Evolutionary conservation across 75 land plant genomes (phyloP).

Genomic region (Azolla pinnata): DNA sequence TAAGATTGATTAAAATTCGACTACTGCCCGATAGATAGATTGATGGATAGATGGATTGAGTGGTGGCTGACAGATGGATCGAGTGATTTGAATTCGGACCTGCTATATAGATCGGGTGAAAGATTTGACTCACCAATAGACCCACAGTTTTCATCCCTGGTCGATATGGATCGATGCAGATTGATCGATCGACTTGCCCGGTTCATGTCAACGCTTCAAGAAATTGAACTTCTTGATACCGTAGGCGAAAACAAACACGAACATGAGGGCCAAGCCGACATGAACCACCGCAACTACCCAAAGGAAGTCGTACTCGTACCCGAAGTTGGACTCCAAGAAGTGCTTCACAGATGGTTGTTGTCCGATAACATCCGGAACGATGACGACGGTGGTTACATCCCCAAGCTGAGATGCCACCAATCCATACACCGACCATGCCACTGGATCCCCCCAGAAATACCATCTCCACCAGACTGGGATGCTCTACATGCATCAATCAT

Average conservation of each 20-base stretch:
- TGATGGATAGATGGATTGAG: too few relatives aligned
- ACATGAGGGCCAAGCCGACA: conserved; percentile 39
- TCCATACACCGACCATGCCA: conserved; percentile 70
- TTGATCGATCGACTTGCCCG: neutral
- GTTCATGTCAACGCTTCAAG: conserved; percentile 42
- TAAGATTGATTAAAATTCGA: too few relatives aligned
- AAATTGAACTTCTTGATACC: conserved; percentile 64
- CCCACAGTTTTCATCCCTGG: too few relatives aligned
- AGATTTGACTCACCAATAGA: too few relatives aligned
- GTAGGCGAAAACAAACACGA: conserved; percentile 41
- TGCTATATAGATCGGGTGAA: too few relatives aligned
- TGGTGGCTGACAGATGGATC: too few relatives aligned
- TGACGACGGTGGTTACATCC: conserved; percentile 15
- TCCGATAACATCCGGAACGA: conserved; percentile 6
- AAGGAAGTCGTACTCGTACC: conserved; percentile 48
- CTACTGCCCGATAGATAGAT: too few relatives aligned
- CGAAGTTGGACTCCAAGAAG: conserved; percentile 31
- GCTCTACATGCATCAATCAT: too few relatives aligned
- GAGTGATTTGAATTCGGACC: too few relatives aligned
- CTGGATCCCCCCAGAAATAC: conserved; percentile 67
- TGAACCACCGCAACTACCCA: conserved; percentile 32
- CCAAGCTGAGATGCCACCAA: conserved; percentile 60
- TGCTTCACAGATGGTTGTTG: conserved; percentile 21
- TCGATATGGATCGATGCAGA: too few relatives aligned
- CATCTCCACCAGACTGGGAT: conserved; percentile 87